Base-by-base conservation (phyloP, 1,284 basidiomycete genomes). In the Athelia sp. region DNA sequence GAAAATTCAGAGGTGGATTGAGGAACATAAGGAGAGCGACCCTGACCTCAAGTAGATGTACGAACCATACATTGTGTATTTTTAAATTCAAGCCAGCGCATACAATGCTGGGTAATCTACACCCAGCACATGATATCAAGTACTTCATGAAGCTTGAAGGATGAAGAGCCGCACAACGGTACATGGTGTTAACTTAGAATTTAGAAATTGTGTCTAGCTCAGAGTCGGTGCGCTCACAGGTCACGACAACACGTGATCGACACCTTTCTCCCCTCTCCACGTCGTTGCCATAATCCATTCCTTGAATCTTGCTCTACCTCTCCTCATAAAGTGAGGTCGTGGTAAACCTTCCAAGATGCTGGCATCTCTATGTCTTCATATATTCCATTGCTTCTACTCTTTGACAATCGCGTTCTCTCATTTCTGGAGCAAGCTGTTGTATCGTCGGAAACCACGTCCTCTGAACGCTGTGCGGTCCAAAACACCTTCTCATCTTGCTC, bases 1-100 rank as follows among this genome's bases (percentile, higher is more conserved):
- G 59, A 88, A 88, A 70, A 85, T 97, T 67, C 98, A 97, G 79
- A 81, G 79, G 64, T 72, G 76, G 23, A 82, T 97, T 52, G 26
- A 29, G 26, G 26, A 29, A 29, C 26, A 29, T 78, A 87, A 52
- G 79, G 81, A 48, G 78, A 84, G 55, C 26, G 26, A 29, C 26
- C 70, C 70, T 6, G 65, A 57, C 29, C 68, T 84, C 47, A 72
- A 69, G 53, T 81, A 67, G 64, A 53, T 54, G 26, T 4, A 13
- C 13, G 26, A 13, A 29, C 13, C 13, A 13, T 29, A 29, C 26
- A 29, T 29, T 29, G 26, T 29, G 13, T 29, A 4, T 6, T 29
- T 29, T 29, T 13, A 6, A 6, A 29, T 6, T 29, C 13, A 13
- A 13, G 13, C 13, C 4, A 29, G 4, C 26, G 13, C 26, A 6